Conservation (phyloP, 371 early-diverging fungal genomes). For the Circinella minor region DNA sequence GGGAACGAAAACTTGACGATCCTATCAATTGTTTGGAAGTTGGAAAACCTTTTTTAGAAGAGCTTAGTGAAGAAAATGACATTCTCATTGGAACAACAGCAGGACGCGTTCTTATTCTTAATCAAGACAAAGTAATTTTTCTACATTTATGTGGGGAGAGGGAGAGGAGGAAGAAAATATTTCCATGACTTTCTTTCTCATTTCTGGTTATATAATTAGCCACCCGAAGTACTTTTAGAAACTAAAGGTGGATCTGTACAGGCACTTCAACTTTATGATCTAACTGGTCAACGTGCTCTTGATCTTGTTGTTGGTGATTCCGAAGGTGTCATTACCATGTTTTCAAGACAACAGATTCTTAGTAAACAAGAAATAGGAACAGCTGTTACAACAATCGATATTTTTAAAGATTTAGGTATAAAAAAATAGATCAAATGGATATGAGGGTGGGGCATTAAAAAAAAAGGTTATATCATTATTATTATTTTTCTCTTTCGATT, state of each 20-base stretch:
- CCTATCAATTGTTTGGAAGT: constrained; percentile 49
- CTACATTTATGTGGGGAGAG: background rate
- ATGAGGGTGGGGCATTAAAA: no score
- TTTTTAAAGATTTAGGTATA: constrained; percentile 42
- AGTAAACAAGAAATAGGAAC: constrained; percentile 46
- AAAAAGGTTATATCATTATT: no score
- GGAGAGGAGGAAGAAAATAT: background rate
- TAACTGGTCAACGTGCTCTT: constrained; percentile 47
- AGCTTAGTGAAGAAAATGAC: constrained; percentile 53
- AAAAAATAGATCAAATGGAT: background rate
- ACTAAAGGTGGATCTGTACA: constrained; percentile 55
- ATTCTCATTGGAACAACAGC: constrained; percentile 48
- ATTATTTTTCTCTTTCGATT: no score
- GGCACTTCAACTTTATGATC: constrained; percentile 43
- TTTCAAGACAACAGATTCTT: constrained; percentile 50
- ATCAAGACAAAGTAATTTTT: constrained; percentile 43
- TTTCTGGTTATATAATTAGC: constrained; percentile 16
- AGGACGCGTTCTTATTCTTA: constrained; percentile 48
- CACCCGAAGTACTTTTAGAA: constrained; percentile 50
- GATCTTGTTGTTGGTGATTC: constrained; percentile 57
- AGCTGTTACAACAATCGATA: constrained; percentile 39
- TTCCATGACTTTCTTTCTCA: background rate
- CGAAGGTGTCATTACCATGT: constrained; percentile 50
- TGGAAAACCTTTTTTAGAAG: constrained; percentile 53
- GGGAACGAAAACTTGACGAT: constrained; percentile 42